Percentiles rank a stretch among this genome's conserved stretches.
Evolutionary conservation across 768 basidiomycete species (phyloP).

Genomic region (Boletellus ananas): DNA sequence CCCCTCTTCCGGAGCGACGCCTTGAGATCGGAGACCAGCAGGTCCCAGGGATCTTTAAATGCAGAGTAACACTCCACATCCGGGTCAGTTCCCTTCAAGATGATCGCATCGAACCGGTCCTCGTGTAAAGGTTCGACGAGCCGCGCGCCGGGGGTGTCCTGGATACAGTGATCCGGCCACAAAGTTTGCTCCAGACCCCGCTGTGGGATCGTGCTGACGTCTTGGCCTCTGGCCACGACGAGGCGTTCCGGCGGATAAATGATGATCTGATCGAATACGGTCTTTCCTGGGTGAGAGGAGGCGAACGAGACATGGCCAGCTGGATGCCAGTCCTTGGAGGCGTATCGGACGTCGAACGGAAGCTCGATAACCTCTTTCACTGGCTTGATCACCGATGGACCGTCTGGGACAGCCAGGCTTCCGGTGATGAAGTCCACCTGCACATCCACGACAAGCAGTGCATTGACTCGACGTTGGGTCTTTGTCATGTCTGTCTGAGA

Average conservation of each 20-base stretch:
- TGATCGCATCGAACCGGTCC: constrained; percentile 38
- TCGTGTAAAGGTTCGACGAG: constrained; percentile 53
- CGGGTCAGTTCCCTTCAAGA: constrained; percentile 53
- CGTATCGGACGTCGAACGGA: constrained; percentile 50
- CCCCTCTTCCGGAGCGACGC: constrained; percentile 36
- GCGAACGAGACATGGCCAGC: constrained; percentile 70
- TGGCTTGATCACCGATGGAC: constrained; percentile 50
- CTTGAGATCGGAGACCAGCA: constrained; percentile 46
- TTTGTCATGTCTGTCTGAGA: constrained; percentile 16
- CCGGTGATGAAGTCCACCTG: constrained; percentile 84
- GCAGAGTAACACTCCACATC: constrained; percentile 80
- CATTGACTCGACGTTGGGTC: constrained; percentile 26
- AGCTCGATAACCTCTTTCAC: constrained; percentile 57
- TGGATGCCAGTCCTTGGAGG: constrained; percentile 60
- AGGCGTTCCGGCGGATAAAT: constrained; percentile 32
- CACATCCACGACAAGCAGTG: constrained; percentile 71
- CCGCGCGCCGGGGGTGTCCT: constrained; percentile 53
- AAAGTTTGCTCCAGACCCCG: constrained; percentile 49
- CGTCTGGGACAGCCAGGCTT: constrained; percentile 65
- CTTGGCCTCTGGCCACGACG: constrained; percentile 27
- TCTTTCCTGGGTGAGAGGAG: constrained; percentile 39
- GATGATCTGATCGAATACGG: constrained; percentile 39
- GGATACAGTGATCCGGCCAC: constrained; percentile 83
- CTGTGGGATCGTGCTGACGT: constrained; percentile 10
- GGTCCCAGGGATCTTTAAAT: constrained; percentile 58